Evolutionary conservation across 1,284 basidiomycete species (phyloP).

Genomic region (Neonothopanus nambi): DNA sequence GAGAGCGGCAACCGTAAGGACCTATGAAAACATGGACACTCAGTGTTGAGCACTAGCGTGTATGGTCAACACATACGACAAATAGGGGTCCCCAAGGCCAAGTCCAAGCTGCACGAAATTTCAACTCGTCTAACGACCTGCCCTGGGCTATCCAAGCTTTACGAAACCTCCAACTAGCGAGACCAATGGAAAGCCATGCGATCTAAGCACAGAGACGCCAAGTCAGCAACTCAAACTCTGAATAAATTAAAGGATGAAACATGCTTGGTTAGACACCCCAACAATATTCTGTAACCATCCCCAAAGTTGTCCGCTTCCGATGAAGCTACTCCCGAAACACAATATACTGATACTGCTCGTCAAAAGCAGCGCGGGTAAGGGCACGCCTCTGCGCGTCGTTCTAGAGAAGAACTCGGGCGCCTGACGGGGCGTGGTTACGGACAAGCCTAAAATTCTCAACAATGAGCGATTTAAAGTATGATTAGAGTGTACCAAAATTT

Average conservation of each 20-base stretch:
- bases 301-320: constrained; percentile 74
- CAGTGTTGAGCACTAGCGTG: not conserved
- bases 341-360: constrained; percentile 71
- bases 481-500: not conserved
- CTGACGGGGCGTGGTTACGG: constrained; percentile 54
- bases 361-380: constrained; percentile 60
- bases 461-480: not conserved
- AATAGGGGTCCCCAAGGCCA: constrained; percentile 80
- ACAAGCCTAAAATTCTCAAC: constrained; percentile 42
- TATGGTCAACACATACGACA: constrained; percentile 49
- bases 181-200: constrained; percentile 78
- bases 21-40: constrained; percentile 34
- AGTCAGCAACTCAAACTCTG: too few species aligned
- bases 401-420: constrained; percentile 65
- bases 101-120: constrained; percentile 72
- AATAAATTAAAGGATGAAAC: constrained; percentile 4
- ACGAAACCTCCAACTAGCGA: constrained; percentile 78
- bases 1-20: constrained; percentile 50
- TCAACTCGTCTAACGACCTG: constrained; percentile 64
- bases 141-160: constrained; percentile 71
- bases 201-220: constrained; percentile 47
- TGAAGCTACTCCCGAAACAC: constrained; percentile 72
- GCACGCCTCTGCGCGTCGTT: constrained; percentile 64
- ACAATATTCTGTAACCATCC: constrained; percentile 80
- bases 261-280: constrained; percentile 77